Evolutionary conservation across 2,329 filamentous ascomycete species (phyloP).

Genomic region (Ceratocystis alfenasii): DNA sequence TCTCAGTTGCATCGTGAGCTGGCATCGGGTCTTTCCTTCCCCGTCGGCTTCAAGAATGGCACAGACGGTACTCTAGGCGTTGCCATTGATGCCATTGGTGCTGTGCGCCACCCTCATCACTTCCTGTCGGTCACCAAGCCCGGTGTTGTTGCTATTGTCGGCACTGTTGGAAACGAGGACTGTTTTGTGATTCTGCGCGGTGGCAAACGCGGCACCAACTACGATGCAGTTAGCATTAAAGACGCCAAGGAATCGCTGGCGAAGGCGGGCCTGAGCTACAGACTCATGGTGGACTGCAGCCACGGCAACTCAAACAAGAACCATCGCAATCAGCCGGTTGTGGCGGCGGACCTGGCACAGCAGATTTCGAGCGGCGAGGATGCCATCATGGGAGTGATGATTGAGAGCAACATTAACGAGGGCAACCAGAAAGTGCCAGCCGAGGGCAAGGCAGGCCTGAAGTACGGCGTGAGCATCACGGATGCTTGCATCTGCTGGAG

Average conservation of each 20-base stretch:
- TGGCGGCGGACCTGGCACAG: conserved; percentile 66
- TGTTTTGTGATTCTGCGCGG: conserved; percentile 94
- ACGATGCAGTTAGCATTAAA: conserved; percentile 70
- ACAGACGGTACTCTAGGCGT: conserved; percentile 84
- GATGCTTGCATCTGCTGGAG: conserved; percentile 96
- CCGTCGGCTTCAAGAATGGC: conserved; percentile 98
- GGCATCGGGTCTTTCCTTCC: conserved; percentile 87
- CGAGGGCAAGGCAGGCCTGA: conserved; percentile 71
- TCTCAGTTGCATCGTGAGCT: conserved; percentile 91
- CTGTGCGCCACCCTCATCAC: conserved; percentile 83
- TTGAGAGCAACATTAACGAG: conserved; percentile 94
- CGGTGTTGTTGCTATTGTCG: conserved; percentile 86
- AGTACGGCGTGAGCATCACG: conserved; percentile 93
- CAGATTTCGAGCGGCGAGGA: conserved; percentile 78
- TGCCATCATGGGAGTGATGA: conserved; percentile 94
- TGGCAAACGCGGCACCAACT: conserved; percentile 89
- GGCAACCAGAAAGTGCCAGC: conserved; percentile 83
- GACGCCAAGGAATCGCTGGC: conserved; percentile 68
- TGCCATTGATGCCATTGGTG: conserved; percentile 89
- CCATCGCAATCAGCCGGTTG: conserved; percentile 94
- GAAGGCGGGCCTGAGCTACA: conserved; percentile 59
- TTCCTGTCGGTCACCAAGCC: conserved; percentile 97
- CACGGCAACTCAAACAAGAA: conserved; percentile 94
- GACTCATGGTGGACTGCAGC: conserved; percentile 96
- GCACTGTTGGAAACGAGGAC: conserved; percentile 88